Conservation (phyloP, 768 basidiomycete genomes). For the Calvatia gigantea region DNA sequence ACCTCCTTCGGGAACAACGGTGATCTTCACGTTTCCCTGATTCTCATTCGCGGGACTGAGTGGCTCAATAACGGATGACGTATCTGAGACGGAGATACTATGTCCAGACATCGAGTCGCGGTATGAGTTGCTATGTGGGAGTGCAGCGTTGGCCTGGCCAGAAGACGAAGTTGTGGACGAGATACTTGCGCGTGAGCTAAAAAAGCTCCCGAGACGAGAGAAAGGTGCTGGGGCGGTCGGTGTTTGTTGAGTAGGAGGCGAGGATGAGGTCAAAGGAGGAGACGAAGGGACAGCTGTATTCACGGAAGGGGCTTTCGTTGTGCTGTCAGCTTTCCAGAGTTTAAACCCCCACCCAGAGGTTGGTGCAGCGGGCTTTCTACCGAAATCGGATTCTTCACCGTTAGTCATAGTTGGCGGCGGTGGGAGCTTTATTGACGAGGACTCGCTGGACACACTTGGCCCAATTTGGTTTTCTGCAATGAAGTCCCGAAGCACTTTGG, state of each 20-base stretch:
- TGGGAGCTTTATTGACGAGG: conserved; percentile 34
- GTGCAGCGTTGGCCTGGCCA: conserved; percentile 22
- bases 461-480: conserved; percentile 75
- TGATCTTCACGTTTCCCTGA: conserved; percentile 17
- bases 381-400: conserved; percentile 31
- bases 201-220: conserved; percentile 66
- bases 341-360: conserved; percentile 65
- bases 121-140: conserved; percentile 14
- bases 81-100: conserved; percentile 55
- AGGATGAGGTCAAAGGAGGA: conserved; percentile 17
- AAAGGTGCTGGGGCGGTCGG: conserved; percentile 38
- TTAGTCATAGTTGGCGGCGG: conserved; percentile 37
- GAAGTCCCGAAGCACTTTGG: conserved; percentile 78
- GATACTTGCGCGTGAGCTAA: conserved; percentile 52
- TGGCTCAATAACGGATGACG: conserved; percentile 58
- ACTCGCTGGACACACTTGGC: conserved; percentile 16
- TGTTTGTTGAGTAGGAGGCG: conserved; percentile 6
- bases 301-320: conserved; percentile 24
- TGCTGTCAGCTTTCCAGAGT: conserved; percentile 43
- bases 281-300: conserved; percentile 24
- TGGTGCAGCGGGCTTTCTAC: conserved; percentile 25
- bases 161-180: conserved; percentile 36
- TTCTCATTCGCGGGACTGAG: conserved; percentile 47
- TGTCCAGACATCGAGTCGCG: conserved; percentile 38
- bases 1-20: background rate